phyloP scores from a whole-genome alignment of 1,139 yeast genomes.

The Petasospora rhodanensis region DNA sequence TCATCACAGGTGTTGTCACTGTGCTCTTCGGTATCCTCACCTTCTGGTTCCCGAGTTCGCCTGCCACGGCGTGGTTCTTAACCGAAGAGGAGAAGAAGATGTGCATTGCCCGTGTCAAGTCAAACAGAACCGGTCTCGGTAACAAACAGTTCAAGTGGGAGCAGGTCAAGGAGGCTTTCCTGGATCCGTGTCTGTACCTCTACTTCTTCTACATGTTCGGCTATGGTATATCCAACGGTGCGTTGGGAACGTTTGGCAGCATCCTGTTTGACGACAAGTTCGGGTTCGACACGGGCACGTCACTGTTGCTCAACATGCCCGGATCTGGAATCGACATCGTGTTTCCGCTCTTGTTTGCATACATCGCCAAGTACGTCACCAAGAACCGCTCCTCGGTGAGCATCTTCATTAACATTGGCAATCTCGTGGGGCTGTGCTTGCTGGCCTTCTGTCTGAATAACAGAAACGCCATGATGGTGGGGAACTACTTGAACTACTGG shows the following conservation, averaged over 20 bases:
- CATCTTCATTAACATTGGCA: conserved; percentile 13
- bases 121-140: conserved; percentile 52
- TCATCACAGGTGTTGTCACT: conserved; percentile 46
- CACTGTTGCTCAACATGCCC: conserved; percentile 36
- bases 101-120: conserved; percentile 47
- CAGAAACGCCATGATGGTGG: conserved; percentile 39
- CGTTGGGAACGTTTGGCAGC: conserved; percentile 40
- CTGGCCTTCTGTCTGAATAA: conserved; percentile 35
- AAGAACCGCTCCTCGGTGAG: conserved; percentile 2
- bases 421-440: conserved; percentile 35
- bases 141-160: conserved; percentile 46
- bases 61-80: conserved; percentile 46
- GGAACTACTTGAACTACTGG: conserved; percentile 31
- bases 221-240: conserved; percentile 48
- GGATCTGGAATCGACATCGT: conserved; percentile 34
- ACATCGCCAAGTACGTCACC: conserved; percentile 25
- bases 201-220: conserved; percentile 36
- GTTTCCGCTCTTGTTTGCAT: conserved; percentile 5
- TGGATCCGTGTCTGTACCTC: conserved; percentile 42
- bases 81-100: conserved; percentile 47
- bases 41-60: conserved; percentile 44
- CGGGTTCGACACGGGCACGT: conserved; percentile 31
- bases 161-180: conserved; percentile 41
- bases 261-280: conserved; percentile 34
- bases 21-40: conserved; percentile 36